Evolutionary conservation across 2,329 filamentous ascomycete genomes (phyloP), one percentile per base, ranked within the genome.

Genomic region (Cercospora sojina): DNA sequence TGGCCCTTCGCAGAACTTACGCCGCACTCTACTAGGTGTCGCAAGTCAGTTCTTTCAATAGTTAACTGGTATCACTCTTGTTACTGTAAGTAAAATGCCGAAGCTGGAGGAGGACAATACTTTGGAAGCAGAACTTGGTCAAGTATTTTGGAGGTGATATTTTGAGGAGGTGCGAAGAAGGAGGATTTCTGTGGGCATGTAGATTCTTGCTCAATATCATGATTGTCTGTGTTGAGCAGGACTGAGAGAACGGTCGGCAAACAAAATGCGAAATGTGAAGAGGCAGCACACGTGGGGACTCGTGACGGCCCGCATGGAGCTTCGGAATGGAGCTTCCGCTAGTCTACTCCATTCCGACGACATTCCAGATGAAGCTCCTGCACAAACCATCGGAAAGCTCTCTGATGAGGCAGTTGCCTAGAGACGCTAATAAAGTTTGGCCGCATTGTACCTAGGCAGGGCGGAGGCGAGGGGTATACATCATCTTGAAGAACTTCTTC

Each of bases 11-110:
- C 69, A 68, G 66, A 71, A 69, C 25, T 20, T 57, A 2, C 67
- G 67, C 56, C 58, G 69, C 41, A 60, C 47, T 72, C 74, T n/a
- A 71, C 82, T 66, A 79, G 77, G 8, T 80, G 79, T 70, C 72
- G 79, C 53, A 77, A 80, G 43, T 80, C 82, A 64, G 77, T 59
- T 80, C 73, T 81, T 82, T 66, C 81, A 82, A 70, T 80, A 83
- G 70, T 74, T 76, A 56, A 73, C 73, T 27, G 75, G 75, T 32
- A 64, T 32, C 25, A 56, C 79, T 23, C 53, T 64, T 20, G 35
- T 72, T 5, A 72, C 70, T 13, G 43, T 49, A 23, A 49, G 43
- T 23, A 13, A 64, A 23, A 58, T 64, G 61, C 51, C 61, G 2
- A 64, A 64, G 25, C 16, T 64, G 23, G 31, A 64, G 23, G 31